A percentile compares a stretch with the other conserved stretches of the same genome.
phyloP scores from a whole-genome alignment of 1,284 basidiomycete species.

The Fomitopsis betulina region DNA sequence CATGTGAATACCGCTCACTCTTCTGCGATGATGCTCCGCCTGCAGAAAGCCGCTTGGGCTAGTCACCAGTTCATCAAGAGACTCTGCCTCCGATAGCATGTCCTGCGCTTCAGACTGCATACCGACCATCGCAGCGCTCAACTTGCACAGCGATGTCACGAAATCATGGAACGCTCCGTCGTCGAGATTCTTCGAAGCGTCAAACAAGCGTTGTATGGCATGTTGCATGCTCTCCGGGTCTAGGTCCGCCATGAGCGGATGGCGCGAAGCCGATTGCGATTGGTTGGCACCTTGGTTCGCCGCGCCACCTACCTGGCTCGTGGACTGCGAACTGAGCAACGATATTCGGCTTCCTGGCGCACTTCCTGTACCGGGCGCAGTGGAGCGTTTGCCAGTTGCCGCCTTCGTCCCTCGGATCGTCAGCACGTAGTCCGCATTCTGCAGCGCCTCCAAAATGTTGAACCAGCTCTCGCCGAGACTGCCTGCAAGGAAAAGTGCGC shows the following conservation, averaged over 20 bases:
- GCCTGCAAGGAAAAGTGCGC: constrained; percentile 79
- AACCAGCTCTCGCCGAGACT: constrained; percentile 90
- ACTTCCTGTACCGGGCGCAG: constrained; percentile 28
- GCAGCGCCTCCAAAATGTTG: constrained; percentile 82
- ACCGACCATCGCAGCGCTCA: constrained; percentile 88
- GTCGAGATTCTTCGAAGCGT: constrained; percentile 78
- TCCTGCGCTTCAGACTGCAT: constrained; percentile 56
- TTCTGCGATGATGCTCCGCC: constrained; percentile 51
- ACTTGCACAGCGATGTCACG: constrained; percentile 74
- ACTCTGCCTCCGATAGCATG: constrained; percentile 31
- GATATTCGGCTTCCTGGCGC: constrained; percentile 31
- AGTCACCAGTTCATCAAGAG: constrained; percentile 37
- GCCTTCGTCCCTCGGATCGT: constrained; percentile 45
- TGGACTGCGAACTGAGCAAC: constrained; percentile 28
- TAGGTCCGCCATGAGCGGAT: constrained; percentile 67
- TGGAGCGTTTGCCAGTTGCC: constrained; percentile 31
- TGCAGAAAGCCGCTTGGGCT: constrained; percentile 36
- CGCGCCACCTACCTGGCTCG: constrained; percentile 5
- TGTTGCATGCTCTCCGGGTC: constrained; percentile 71
- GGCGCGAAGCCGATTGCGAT: constrained; percentile 28
- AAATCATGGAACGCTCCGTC: constrained; percentile 83
- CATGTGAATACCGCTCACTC: constrained; percentile 83
- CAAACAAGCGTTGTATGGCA: constrained; percentile 79
- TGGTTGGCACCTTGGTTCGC: constrained; percentile 6
- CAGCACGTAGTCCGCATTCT: constrained; percentile 91